These are phyloP conservation scores for Echinochloa phyllopogon DNA, from an alignment of 176 grass and related monocot genomes.

Conservation along the genomic window DNA sequence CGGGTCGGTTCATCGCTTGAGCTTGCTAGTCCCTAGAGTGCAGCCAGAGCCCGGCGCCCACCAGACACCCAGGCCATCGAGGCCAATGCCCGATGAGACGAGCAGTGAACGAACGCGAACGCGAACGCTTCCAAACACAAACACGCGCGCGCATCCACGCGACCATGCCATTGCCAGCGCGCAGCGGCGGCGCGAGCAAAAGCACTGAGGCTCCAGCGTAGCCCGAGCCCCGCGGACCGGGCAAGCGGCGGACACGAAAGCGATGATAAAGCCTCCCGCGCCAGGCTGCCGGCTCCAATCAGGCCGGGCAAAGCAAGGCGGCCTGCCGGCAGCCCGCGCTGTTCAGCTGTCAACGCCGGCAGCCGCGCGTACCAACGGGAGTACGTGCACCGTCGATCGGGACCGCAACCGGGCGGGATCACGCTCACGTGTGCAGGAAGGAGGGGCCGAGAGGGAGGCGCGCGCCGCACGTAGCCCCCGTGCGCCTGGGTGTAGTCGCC, in stretches of 20 bases:
- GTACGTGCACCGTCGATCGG: background rate
- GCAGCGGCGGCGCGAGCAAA: background rate
- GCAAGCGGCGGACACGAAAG: conserved; percentile 36
- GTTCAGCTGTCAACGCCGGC: conserved; percentile 19
- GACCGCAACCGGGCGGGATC: background rate
- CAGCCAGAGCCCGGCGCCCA: background rate
- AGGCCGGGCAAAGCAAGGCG: background rate
- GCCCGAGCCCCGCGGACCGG: background rate
- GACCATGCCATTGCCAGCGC: background rate
- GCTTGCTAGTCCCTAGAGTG: no score
- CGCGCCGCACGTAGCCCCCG: background rate
- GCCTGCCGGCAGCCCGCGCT: background rate
- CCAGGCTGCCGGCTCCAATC: conserved; percentile 34
- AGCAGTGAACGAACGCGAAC: no score
- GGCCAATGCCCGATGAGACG: no score
- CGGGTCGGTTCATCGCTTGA: no score
- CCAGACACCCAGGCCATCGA: no score
- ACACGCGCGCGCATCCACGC: conserved; percentile 1
- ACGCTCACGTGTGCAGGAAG: background rate
- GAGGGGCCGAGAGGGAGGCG: background rate
- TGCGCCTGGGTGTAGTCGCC: conserved; percentile 13
- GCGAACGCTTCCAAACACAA: background rate
- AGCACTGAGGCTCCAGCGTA: background rate
- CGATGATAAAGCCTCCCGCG: conserved; percentile 28
- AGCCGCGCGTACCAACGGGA: background rate